Evolutionary conservation across 345 rosid species (phyloP).

Genomic region (Aegle marmelos): DNA sequence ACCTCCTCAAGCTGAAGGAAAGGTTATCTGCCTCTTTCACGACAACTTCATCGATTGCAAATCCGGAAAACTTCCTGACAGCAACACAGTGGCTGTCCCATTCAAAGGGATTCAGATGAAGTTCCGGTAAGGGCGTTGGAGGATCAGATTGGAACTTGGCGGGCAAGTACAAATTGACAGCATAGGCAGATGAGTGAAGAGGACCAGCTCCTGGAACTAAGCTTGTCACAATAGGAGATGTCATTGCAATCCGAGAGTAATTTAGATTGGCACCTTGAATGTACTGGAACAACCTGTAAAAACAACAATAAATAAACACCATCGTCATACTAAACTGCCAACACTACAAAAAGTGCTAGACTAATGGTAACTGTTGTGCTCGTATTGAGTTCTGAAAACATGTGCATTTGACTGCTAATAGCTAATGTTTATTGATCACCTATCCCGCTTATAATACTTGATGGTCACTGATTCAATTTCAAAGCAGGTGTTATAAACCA

Average conservation of each 20-base stretch:
- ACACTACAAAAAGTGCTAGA: no score
- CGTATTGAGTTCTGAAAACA: no score
- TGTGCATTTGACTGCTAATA: no score
- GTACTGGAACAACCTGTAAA: constrained; percentile 57
- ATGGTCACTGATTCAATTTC: no score
- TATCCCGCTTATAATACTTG: no score
- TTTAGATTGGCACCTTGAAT: constrained; percentile 71
- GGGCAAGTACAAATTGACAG: constrained; percentile 52
- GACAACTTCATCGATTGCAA: constrained; percentile 45
- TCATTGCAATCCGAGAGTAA: constrained; percentile 59
- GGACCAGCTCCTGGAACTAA: constrained; percentile 67
- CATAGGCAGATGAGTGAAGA: constrained; percentile 49
- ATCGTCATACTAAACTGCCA: no score
- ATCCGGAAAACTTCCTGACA: constrained; percentile 61
- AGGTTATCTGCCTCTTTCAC: constrained; percentile 48
- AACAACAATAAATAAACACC: no score
- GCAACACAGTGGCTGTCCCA: constrained; percentile 55
- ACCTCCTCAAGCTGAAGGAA: constrained; percentile 51
- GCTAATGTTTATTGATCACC: no score
- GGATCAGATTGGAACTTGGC: constrained; percentile 53
- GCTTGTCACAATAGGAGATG: constrained; percentile 59
- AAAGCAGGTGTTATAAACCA: no score
- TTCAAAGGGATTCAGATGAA: constrained; percentile 36
- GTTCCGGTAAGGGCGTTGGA: constrained; percentile 55
- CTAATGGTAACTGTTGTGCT: no score